Conservation (phyloP, 345 rosid species). For the Eucalyptus curtisii region DNA sequence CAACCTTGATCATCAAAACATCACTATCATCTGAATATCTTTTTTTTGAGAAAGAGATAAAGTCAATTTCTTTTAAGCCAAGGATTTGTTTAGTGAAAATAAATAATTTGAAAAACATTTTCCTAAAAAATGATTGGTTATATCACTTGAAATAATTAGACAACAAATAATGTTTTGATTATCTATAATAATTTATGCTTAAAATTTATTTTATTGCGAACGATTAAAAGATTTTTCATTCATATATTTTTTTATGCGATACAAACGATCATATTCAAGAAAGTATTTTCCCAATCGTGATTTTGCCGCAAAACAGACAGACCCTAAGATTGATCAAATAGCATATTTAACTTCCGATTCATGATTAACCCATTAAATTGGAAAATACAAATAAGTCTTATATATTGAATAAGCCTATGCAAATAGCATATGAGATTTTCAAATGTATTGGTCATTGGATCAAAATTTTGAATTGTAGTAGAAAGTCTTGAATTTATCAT, state of each 20-base stretch:
- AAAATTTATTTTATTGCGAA: background rate
- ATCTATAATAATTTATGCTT: background rate
- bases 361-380: background rate
- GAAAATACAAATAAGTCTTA: background rate
- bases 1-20: background rate
- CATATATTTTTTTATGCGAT: background rate
- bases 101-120: too few species aligned
- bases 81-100: too few species aligned
- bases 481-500: background rate
- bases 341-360: fast-evolving
- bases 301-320: fast-evolving
- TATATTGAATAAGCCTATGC: background rate
- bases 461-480: background rate
- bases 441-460: background rate
- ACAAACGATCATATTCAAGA: fast-evolving
- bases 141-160: background rate
- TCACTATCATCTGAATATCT: background rate
- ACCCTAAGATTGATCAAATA: background rate
- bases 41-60: background rate
- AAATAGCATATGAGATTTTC: background rate
- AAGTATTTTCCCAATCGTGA: background rate
- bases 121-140: background rate
- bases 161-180: background rate
- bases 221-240: fast-evolving
- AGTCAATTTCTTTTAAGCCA: too few species aligned